Percentiles rank a stretch among this genome's conserved stretches.
These are phyloP conservation scores for Fistulifera solaris DNA, from an alignment of 108 stramenopile genomes.

Conservation along the genomic window DNA sequence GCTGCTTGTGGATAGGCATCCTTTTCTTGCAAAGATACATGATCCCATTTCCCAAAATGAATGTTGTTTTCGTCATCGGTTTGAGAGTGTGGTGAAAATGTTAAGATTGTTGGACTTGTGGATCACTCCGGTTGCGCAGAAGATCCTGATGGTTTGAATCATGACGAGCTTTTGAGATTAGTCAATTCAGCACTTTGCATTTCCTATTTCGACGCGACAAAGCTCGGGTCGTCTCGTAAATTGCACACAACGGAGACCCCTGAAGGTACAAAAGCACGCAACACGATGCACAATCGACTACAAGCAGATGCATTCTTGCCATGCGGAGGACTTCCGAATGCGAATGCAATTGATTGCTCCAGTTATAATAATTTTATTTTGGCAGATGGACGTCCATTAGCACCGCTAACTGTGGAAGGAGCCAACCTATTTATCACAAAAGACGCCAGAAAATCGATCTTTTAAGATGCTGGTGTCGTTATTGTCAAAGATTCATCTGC, in stretches of 20 bases:
- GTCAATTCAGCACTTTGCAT: constrained; percentile 68
- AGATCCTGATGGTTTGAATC: constrained; percentile 89
- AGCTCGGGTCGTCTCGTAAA: constrained; percentile 59
- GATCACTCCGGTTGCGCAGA: constrained; percentile 95
- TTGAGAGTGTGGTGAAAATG: constrained; percentile 75
- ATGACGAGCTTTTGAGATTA: constrained; percentile 86
- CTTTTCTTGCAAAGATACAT: constrained; percentile 16
- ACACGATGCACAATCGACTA: constrained; percentile 96
- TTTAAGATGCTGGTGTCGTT: constrained; percentile 86
- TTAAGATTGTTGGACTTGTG: constrained; percentile 89
- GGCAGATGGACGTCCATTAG: constrained; percentile 74
- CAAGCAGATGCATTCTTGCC: constrained; percentile 94
- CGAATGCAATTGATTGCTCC: constrained; percentile 85
- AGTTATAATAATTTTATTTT: constrained; percentile 83
- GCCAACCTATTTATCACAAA: constrained; percentile 92
- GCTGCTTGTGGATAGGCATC: constrained; percentile 28
- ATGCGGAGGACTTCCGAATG: constrained; percentile 93
- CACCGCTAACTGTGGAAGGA: constrained; percentile 92
- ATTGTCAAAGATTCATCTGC: constrained; percentile 99
- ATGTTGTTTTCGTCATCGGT: constrained; percentile 22
- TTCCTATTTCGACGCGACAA: constrained; percentile 61
- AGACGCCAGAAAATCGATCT: constrained; percentile 86
- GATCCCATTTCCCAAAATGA: constrained; percentile 38
- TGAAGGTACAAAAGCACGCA: constrained; percentile 86
- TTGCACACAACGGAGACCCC: constrained; percentile 76